Evolutionary conservation across 306 rosid genomes (phyloP), one percentile per base, ranked within the genome.

Genomic region (Lotus japonicus): DNA sequence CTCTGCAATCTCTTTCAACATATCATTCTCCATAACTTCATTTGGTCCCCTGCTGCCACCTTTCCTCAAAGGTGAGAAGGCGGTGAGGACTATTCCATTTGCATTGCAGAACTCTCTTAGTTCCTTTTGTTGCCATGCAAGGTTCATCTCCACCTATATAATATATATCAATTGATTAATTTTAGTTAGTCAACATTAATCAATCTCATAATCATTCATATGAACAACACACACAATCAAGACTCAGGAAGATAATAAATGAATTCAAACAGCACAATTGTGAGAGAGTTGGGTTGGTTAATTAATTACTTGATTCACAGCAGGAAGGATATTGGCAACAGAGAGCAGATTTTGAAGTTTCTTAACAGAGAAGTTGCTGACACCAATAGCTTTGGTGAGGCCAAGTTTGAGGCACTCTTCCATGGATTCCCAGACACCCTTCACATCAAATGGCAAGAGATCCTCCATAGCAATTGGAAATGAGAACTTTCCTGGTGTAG

Each of bases 101-200:
- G 31, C 67, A 0, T 35, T 77, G 84, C 95, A 88, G 14, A 77
- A 85, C 21, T 81, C 82, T 57, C 83, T 70, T 0, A 88, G 81
- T 19, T 77, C 72, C 81, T 81, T 79, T 46, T 85, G 95, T 23
- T 88, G 90, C 95, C 95, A 88, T 5, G 83, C 74, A 2, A 84
- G 84, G 66, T 76, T 83, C 88, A 88, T 71, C 73, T 88, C 95
- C 73, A 88, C 95, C 94, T 86, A 77, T 6, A 62, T 0, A 28
- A 28, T 0, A 61, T 48, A 54, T 1, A 72, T 11, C 23, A 23
- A 0, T 18, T 51, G 7, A 35, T 35, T 35, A 35, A 38, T 38
- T 38, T 7, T 2, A 38, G 42, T 38, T n/a, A 42, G 11, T 14
- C 23, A 16, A 42, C 11, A 38, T 8, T 39, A 53, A 28, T 53